A percentile compares a stretch with the other conserved stretches of the same genome.
Conservation (phyloP, 2,329 filamentous ascomycete species). For the Arthrinium phaeospermum region DNA sequence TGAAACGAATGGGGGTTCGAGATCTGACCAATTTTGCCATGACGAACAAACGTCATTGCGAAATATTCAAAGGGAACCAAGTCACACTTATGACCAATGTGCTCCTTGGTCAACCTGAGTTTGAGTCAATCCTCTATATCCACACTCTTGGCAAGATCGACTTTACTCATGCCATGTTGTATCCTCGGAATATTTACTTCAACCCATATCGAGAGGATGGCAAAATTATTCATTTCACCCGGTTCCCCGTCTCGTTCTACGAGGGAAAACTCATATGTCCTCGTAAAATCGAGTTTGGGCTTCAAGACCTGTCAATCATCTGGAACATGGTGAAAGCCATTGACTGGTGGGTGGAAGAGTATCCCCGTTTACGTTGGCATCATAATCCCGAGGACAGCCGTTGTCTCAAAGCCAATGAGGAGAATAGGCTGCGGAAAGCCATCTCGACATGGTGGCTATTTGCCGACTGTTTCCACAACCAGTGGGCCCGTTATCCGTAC, state of each 20-base stretch:
- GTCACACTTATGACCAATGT: conserved; percentile 49
- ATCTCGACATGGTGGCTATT: conserved; percentile 63
- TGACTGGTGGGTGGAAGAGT: conserved; percentile 47
- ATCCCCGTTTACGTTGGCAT: conserved; percentile 52
- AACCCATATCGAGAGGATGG: conserved; percentile 24
- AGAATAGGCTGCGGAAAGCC: conserved; percentile 53
- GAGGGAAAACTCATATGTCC: conserved; percentile 31
- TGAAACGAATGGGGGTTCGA: conserved; percentile 49
- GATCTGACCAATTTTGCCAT: conserved; percentile 47
- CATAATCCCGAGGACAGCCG: conserved; percentile 51
- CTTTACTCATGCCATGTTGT: conserved; percentile 32
- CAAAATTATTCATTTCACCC: conserved; percentile 28
- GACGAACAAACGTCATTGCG: conserved; percentile 44
- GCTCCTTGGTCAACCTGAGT: conserved; percentile 47
- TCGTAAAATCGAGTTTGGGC: conserved; percentile 31
- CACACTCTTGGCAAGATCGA: conserved; percentile 47
- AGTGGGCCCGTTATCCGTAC: conserved; percentile 38
- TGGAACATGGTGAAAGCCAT: conserved; percentile 41
- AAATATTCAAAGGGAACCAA: conserved; percentile 49
- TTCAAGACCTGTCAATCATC: conserved; percentile 36
- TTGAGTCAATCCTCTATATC: conserved; percentile 53
- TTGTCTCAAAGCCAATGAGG: conserved; percentile 49
- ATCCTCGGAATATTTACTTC: conserved; percentile 34
- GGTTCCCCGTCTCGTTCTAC: conserved; percentile 27
- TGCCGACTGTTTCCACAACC: conserved; percentile 57